Base-by-base conservation (phyloP, 257 asterid genomes). In the Petrea volubilis region DNA sequence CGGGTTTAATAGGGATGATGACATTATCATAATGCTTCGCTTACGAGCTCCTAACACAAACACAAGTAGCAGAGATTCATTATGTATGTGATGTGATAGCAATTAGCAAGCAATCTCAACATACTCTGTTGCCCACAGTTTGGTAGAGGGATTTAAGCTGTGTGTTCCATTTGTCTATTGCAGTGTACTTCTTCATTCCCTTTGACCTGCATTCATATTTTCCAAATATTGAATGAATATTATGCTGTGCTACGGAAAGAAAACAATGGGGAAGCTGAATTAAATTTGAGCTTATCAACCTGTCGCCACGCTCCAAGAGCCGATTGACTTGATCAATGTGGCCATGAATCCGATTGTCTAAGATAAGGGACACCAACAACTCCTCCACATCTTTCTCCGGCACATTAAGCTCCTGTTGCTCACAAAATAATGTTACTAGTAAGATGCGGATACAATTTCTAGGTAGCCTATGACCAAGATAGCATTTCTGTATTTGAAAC, bases 291-390 rank as follows among this genome's bases (percentile, higher is more conserved):
- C 6, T 34, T 64, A 74, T 75, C 63, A 55, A 85, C 95, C 88
- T 88, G 85, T 86, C 95, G 7, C 90, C 91, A 77, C 92, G 85
- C 73, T 85, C 90, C 56, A 87, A 77, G 21, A 89, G 88, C 77
- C 89, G 81, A 59, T 87, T 87, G 77, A 87, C 94, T 81, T 89
- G 96, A 81, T 89, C 96, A 74, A 89, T 87, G 75, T 87, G 92
- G 24, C 96, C 96, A n/a, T 83, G 80, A 73, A 89, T 82, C 10
- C 92, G 88, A 62, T 89, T 89, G 68, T 89, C 96, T 79, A 88
- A 71, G 67, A 88, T 86, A 6, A 88, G 90, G 25, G 90, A 84
- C 17, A 88, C 92, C 77, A 88, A 71, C 78, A 89, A 76, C 53
- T 85, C 89, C 85, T 85, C 94, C 0, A 89, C 96, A 53, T 89